Conservation (phyloP, 2,329 filamentous ascomycete genomes). For the Penicillium sp. region DNA sequence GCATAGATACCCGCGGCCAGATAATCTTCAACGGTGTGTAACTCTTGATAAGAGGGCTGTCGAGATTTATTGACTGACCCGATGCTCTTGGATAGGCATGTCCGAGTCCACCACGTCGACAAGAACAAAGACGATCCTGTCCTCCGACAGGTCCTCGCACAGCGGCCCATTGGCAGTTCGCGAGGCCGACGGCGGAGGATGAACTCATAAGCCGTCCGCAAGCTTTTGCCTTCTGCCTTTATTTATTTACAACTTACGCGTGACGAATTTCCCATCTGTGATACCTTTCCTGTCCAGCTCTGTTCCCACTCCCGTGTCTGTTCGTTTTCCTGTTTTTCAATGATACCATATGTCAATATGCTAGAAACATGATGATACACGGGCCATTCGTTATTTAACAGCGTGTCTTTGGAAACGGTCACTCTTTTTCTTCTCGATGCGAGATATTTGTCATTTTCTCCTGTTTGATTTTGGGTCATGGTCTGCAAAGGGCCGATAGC, state of each 20-base stretch:
- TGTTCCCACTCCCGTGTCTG: not conserved
- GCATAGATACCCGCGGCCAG: conserved; percentile 89
- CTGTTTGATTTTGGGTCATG: not conserved
- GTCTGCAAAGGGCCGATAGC: not conserved
- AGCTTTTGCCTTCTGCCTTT: not conserved
- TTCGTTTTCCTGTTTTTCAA: conserved; percentile 6
- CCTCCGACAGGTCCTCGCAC: conserved; percentile 76
- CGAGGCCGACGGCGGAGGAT: conserved; percentile 68
- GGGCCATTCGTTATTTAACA: conserved; percentile 19
- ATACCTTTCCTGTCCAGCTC: conserved; percentile 14
- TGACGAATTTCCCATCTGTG: conserved; percentile 18
- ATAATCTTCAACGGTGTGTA: conserved; percentile 84
- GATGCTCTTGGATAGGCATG: conserved; percentile 58
- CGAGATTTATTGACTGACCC: not conserved
- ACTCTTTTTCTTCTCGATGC: conserved; percentile 9
- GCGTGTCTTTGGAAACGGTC: conserved; percentile 9
- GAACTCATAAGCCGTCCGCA: conserved; percentile 13
- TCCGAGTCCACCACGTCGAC: conserved; percentile 84
- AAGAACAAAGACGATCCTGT: conserved; percentile 80
- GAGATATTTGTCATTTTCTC: not conserved
- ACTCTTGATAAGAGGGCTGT: not conserved
- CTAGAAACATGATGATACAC: conserved; percentile 26
- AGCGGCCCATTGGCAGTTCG: conserved; percentile 76
- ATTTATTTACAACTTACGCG: conserved; percentile 10
- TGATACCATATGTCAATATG: conserved; percentile 25